Percentiles rank a stretch among this genome's conserved stretches.
Conservation (phyloP, 495 filamentous ascomycete species). For the Hypoxylon intermedium region DNA sequence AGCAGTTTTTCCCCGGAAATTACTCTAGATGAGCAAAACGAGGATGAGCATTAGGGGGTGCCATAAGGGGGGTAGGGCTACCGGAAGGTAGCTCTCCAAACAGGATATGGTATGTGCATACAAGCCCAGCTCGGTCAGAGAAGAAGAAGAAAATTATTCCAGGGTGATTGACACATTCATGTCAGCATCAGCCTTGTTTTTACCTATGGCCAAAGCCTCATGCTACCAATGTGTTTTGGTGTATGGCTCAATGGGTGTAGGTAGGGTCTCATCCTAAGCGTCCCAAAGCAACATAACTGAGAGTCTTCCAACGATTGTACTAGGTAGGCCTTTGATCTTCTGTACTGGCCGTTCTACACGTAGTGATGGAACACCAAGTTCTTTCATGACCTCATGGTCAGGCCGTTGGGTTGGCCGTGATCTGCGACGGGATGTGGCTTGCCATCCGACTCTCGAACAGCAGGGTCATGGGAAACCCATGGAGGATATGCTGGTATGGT, state of each 20-base stretch:
- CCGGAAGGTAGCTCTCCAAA: conserved; percentile 40
- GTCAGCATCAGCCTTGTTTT: conserved; percentile 17
- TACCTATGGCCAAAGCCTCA: conserved; percentile 6
- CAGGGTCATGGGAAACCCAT: conserved; percentile 6
- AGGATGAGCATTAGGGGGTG: conserved; percentile 21
- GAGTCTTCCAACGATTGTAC: not conserved
- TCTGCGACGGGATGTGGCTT: conserved; percentile 18
- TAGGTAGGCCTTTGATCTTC: not conserved
- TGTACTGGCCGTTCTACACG: not conserved
- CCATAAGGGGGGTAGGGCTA: conserved; percentile 14
- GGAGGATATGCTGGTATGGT: conserved; percentile 28
- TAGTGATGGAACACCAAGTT: conserved; percentile 1
- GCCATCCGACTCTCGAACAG: conserved; percentile 5
- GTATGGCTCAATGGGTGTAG: conserved; percentile 5
- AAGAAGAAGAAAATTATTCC: not conserved
- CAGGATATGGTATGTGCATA: conserved; percentile 31
- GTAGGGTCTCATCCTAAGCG: not conserved
- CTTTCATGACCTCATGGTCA: conserved; percentile 26
- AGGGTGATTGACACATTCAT: conserved; percentile 18
- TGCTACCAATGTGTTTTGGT: not conserved
- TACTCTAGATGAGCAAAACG: conserved; percentile 40
- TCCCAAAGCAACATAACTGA: conserved; percentile 10
- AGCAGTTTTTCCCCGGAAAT: conserved; percentile 41
- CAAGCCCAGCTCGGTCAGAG: conserved; percentile 5
- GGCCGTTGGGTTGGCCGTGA: conserved; percentile 22